Percentiles rank a stretch among this genome's conserved stretches.
Conservation (phyloP, 1,284 basidiomycete species). For the Ceratobasidium theobromae region DNA sequence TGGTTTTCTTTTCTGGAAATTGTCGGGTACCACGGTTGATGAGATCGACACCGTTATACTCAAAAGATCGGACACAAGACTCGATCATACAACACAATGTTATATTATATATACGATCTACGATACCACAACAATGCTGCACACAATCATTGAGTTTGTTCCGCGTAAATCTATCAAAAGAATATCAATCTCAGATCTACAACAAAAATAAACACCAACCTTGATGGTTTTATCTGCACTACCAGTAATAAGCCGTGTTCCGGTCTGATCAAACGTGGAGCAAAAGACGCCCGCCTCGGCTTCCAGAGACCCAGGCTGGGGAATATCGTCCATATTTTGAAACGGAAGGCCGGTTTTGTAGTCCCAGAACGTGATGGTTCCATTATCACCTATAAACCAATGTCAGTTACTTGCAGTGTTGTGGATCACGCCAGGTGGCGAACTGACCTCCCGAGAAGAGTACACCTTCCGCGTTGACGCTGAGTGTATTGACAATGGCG, state of each 20-base stretch:
- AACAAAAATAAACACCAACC: slow-evolving; percentile 48
- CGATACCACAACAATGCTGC: not conserved
- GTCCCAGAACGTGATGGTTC: slow-evolving; percentile 89
- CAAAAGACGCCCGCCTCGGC: slow-evolving; percentile 95
- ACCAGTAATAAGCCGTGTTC: slow-evolving; percentile 92
- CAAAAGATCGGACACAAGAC: too few relatives aligned
- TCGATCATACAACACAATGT: not conserved
- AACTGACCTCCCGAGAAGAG: slow-evolving; percentile 90
- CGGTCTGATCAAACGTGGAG: slow-evolving; percentile 94
- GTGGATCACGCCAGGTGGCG: slow-evolving; percentile 33
- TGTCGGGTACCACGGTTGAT: not conserved
- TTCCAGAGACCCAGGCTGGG: slow-evolving; percentile 95
- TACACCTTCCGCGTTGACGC: slow-evolving; percentile 93
- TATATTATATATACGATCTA: not conserved
- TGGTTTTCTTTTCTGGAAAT: not conserved
- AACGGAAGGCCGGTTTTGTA: slow-evolving; percentile 93
- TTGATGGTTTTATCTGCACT: slow-evolving; percentile 99
- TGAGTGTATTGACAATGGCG: slow-evolving; percentile 95
- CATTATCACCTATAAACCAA: slow-evolving; percentile 71
- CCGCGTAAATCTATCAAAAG: slow-evolving; percentile 52
- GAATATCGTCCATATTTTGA: slow-evolving; percentile 91
- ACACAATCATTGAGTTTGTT: slow-evolving; percentile 47
- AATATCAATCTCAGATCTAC: not conserved
- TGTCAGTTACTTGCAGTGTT: slow-evolving; percentile 6
- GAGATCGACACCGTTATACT: not conserved